A percentile compares a stretch with the other conserved stretches of the same genome.
phyloP scores from a whole-genome alignment of 257 asterid genomes.

The Rehmannia glutinosa region DNA sequence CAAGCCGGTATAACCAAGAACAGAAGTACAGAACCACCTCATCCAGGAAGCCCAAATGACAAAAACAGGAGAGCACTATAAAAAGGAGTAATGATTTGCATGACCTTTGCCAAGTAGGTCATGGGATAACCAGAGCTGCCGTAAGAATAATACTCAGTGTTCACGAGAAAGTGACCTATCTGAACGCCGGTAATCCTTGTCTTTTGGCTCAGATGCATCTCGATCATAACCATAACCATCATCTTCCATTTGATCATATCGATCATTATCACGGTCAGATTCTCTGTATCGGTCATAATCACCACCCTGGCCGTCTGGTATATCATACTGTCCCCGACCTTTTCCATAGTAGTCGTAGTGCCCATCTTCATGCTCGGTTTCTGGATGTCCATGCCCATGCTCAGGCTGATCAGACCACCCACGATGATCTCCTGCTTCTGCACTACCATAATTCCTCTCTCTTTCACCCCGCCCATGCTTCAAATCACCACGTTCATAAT shows the following conservation, averaged over 20 bases:
- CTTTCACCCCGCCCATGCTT: conserved; percentile 41
- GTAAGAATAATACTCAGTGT: conserved; percentile 17
- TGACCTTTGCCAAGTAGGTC: too few species aligned
- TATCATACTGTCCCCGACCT: conserved; percentile 43
- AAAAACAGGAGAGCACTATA: too few species aligned
- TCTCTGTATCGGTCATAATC: conserved; percentile 60
- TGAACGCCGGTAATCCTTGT: conserved; percentile 42
- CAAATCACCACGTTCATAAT: conserved; percentile 36
- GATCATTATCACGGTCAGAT: conserved; percentile 48
- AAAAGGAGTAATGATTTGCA: too few species aligned
- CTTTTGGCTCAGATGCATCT: conserved; percentile 49
- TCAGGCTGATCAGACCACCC: conserved; percentile 49
- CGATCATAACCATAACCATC: conserved; percentile 63
- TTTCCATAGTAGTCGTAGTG: conserved; percentile 59
- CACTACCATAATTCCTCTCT: conserved; percentile 36
- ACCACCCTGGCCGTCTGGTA: conserved; percentile 42
- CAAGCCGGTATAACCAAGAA: too few species aligned
- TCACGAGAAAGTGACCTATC: conserved; percentile 63
- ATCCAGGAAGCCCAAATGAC: too few species aligned
- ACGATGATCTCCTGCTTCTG: conserved; percentile 46
- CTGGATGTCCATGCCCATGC: conserved; percentile 42
- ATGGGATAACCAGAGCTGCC: background rate
- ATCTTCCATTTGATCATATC: conserved; percentile 73
- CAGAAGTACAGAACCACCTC: too few species aligned
- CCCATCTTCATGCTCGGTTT: conserved; percentile 43